phyloP scores from a whole-genome alignment of 768 basidiomycete genomes.

The Crucibulum laeve region DNA sequence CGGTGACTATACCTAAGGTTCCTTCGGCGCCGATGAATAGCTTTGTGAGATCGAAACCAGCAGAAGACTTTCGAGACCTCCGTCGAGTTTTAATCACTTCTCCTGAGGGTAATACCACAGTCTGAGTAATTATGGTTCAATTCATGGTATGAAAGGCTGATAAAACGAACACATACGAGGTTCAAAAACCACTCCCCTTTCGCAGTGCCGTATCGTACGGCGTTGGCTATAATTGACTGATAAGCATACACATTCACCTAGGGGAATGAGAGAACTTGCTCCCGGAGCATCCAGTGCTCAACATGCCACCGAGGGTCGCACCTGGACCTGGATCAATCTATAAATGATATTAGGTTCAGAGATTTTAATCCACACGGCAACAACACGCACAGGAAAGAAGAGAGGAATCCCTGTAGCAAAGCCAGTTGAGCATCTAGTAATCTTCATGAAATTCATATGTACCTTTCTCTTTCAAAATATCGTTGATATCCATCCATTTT shows the following conservation, averaged over 20 bases:
- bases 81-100: conserved; percentile 87
- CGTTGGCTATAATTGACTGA: conserved; percentile 47
- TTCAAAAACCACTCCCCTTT: conserved; percentile 91
- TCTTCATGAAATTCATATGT: not conserved
- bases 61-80: conserved; percentile 77
- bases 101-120: conserved; percentile 84
- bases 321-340: conserved; percentile 76
- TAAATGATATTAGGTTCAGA: not conserved
- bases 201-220: conserved; percentile 84
- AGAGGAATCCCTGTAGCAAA: conserved; percentile 54
- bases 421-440: not conserved
- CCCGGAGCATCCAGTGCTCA: conserved; percentile 83
- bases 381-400: conserved; percentile 69
- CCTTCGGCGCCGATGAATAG: conserved; percentile 80
- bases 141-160: not conserved
- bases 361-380: not conserved
- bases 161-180: conserved; percentile 35
- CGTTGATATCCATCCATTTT: conserved; percentile 71
- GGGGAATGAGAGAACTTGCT: conserved; percentile 43
- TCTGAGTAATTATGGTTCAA: conserved; percentile 36
- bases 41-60: conserved; percentile 83
- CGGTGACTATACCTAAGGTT: conserved; percentile 88
- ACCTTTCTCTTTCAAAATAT: conserved; percentile 60
- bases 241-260: not conserved
- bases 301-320: conserved; percentile 84